Evolutionary conservation across 352 stramenopile species (phyloP).

Genomic region (Globisporangium orthogonon): DNA sequence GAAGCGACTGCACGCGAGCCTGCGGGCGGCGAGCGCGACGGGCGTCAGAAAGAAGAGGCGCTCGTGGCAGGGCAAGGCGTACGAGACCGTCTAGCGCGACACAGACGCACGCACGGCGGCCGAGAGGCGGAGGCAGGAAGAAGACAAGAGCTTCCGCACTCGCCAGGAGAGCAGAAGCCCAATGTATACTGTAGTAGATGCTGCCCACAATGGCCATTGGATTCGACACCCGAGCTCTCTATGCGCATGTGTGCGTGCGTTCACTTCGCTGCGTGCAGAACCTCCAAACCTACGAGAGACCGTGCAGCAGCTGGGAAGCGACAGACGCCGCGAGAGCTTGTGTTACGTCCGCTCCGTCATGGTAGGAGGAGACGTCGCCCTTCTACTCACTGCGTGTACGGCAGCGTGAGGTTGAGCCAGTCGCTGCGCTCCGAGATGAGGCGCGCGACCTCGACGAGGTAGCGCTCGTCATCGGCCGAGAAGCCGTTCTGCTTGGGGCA

Average conservation of each 20-base stretch:
- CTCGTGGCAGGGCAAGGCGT: slow-evolving; percentile 64
- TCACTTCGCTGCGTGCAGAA: background rate
- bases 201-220: background rate
- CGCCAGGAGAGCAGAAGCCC: no score
- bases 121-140: no score
- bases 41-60: slow-evolving; percentile 58
- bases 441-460: slow-evolving; percentile 49
- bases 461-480: slow-evolving; percentile 60
- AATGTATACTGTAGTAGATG: slow-evolving; percentile 18
- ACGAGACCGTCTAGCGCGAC: slow-evolving; percentile 44
- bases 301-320: no score
- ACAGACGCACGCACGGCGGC: no score
- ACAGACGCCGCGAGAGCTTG: no score
- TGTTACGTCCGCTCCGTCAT: no score
- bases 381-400: slow-evolving; percentile 30
- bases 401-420: slow-evolving; percentile 56
- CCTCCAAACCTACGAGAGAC: no score
- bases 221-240: background rate
- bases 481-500: slow-evolving; percentile 67
- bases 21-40: slow-evolving; percentile 31
- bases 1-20: slow-evolving; percentile 21
- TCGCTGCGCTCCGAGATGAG: slow-evolving; percentile 52
- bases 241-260: background rate
- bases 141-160: no score
- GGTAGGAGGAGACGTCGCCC: no score